Conservation (phyloP, 495 filamentous ascomycete species). For the Aspergillus indologenus region DNA sequence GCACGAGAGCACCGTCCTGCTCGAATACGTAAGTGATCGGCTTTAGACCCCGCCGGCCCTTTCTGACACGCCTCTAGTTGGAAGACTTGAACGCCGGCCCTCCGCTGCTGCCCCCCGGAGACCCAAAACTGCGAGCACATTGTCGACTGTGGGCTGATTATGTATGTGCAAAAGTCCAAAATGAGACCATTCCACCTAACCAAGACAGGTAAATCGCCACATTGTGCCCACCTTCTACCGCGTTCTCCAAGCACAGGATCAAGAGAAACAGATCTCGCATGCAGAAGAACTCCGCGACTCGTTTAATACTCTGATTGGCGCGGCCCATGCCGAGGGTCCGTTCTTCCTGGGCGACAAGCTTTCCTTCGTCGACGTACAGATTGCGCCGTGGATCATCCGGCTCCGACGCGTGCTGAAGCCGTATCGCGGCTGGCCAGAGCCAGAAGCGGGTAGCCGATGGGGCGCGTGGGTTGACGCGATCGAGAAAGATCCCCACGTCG, state of each 20-base stretch:
- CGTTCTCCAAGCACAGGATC: constrained; percentile 69
- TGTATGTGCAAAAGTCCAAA: constrained; percentile 45
- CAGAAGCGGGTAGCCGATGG: constrained; percentile 67
- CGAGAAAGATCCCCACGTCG: constrained; percentile 68
- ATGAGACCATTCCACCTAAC: constrained; percentile 17
- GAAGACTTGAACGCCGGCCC: constrained; percentile 68
- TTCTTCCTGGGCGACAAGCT: constrained; percentile 75
- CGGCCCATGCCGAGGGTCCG: constrained; percentile 66
- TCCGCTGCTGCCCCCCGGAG: constrained; percentile 60
- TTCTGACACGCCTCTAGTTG: constrained; percentile 45
- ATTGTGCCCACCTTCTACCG: constrained; percentile 81
- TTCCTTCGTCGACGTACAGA: constrained; percentile 80
- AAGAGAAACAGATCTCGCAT: constrained; percentile 58
- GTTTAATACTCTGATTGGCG: constrained; percentile 69
- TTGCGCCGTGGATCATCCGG: constrained; percentile 84
- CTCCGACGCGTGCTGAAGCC: constrained; percentile 69
- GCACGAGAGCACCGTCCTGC: constrained; percentile 80
- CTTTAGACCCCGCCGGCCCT: neutral
- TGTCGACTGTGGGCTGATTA: constrained; percentile 87
- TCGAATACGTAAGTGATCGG: constrained; percentile 71
- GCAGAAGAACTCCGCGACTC: constrained; percentile 65
- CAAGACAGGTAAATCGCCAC: constrained; percentile 69
- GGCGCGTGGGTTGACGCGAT: constrained; percentile 78
- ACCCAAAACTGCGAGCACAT: constrained; percentile 69
- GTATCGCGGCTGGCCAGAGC: constrained; percentile 78